A percentile compares a stretch with the other conserved stretches of the same genome.
Evolutionary conservation across 495 filamentous ascomycete genomes (phyloP).

Genomic region (Lasiosphaeria ovina): DNA sequence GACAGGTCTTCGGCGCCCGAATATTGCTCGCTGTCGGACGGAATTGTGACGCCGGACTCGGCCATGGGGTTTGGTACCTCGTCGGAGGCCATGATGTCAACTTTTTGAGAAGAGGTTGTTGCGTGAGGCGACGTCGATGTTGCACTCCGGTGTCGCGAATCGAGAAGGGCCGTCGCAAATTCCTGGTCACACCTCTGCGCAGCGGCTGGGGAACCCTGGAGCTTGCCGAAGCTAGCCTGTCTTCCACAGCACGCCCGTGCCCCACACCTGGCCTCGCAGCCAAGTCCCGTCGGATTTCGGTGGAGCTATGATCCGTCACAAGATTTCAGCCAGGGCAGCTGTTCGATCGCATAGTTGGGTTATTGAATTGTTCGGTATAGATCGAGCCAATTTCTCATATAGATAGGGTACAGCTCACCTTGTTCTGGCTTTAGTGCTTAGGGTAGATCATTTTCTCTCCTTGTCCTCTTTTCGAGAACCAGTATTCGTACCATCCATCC

Average conservation of each 20-base stretch:
- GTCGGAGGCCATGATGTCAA: conserved; percentile 43
- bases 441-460: too few species aligned
- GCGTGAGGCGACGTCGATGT: background rate
- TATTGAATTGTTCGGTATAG: too few species aligned
- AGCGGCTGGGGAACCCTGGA: background rate
- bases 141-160: conserved; percentile 5
- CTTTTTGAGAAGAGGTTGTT: background rate
- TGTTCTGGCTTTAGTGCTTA: too few species aligned
- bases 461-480: too few species aligned
- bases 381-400: too few species aligned
- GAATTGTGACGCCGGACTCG: conserved; percentile 80
- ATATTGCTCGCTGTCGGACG: conserved; percentile 88
- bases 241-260: background rate
- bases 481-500: too few species aligned
- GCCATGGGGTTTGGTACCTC: conserved; percentile 62
- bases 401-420: too few species aligned
- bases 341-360: too few species aligned
- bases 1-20: conserved; percentile 66
- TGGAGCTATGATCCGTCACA: too few species aligned
- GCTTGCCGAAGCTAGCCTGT: conserved; percentile 14
- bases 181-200: background rate
- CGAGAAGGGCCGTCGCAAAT: conserved; percentile 1
- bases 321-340: too few species aligned
- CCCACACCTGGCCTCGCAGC: too few species aligned
- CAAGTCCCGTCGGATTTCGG: too few species aligned